Evolutionary conservation across 441 rosid genomes (phyloP), one percentile per base, ranked within the genome.

Genomic region (Pelargonium australe): DNA sequence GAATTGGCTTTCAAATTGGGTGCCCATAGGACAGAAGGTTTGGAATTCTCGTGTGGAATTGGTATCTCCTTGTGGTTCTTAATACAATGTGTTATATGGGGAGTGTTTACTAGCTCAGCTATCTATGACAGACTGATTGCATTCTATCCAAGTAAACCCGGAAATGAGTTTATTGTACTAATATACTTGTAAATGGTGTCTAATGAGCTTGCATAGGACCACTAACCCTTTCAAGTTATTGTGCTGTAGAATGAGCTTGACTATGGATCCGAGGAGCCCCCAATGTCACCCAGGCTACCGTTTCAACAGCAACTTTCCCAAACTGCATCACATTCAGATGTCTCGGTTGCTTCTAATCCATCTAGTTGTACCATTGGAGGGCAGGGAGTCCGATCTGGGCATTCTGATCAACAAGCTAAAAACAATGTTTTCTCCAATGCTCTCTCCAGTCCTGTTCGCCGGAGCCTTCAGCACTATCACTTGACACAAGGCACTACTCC

Each of bases 361-460:
- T 77, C 72, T 66, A 40, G 74, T 31, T 79, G 82, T 0, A 77
- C 79, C 20, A 68, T 69, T 37, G 74, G 68, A 19, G 77, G 63
- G 19, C 76, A 72, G 8, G 79, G 74, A 67, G 70, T 65, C 68
- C 79, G 81, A 6, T 41, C 81, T n/a, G 78, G 74, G 4, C 65
- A 69, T 53, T 43, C 76, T 23, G 82, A 80, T 77, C 71, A 71
- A 3, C 82, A 81, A 80, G 80, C 72, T 4, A 87, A 85, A 75
- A 49, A 72, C 79, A 70, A 81, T 0, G 85, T 81, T 49, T 83
- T 83, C 70, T 83, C 86, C 0, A 77, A 79, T 63, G 88, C 80
- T 66, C 86, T 87, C 49, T 85, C 89, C 8, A 87, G 89, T 70
- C 92, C 92, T 0, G 84, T 85, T 71, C 85, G 88, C 28, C 80